A percentile compares a stretch with the other conserved stretches of the same genome.
phyloP scores from a whole-genome alignment of 2,329 filamentous ascomycete species.

The Fusarium sp. region DNA sequence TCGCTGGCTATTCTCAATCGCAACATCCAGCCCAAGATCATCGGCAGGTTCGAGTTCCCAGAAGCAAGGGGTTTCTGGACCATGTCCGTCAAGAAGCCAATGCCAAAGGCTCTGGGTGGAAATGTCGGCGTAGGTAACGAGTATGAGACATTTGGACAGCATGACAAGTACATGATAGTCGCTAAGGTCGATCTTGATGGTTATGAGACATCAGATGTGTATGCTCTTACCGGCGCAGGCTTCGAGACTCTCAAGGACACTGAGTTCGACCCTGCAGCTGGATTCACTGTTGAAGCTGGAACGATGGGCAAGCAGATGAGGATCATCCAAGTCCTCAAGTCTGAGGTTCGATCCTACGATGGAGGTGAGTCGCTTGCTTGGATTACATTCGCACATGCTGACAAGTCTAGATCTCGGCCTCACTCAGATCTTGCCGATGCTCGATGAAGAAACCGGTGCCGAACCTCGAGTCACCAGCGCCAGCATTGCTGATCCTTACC shows the following conservation, averaged over 20 bases:
- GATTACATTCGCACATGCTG: conserved; percentile 15
- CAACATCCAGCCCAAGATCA: conserved; percentile 78
- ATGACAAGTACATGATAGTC: conserved; percentile 85
- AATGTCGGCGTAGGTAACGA: conserved; percentile 64
- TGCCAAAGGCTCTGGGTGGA: conserved; percentile 68
- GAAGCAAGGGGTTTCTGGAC: conserved; percentile 85
- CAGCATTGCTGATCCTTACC: conserved; percentile 87
- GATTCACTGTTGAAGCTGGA: conserved; percentile 86
- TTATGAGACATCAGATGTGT: conserved; percentile 82
- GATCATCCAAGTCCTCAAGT: conserved; percentile 87
- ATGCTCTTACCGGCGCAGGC: conserved; percentile 77
- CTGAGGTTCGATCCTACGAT: conserved; percentile 91
- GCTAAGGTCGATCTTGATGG: conserved; percentile 77
- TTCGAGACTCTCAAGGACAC: conserved; percentile 82
- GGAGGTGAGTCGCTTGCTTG: conserved; percentile 69
- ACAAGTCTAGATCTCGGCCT: conserved; percentile 78
- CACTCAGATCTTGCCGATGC: conserved; percentile 90
- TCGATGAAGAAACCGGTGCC: conserved; percentile 87
- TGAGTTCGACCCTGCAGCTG: conserved; percentile 92
- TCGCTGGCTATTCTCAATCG: conserved; percentile 81
- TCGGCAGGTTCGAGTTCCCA: conserved; percentile 77
- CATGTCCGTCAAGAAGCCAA: conserved; percentile 74
- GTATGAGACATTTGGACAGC: conserved; percentile 69
- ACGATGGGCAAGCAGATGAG: conserved; percentile 83
- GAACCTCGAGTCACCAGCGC: conserved; percentile 83